A percentile compares a stretch with the other conserved stretches of the same genome.
Evolutionary conservation across 164 flowering plant species (phyloP).

Genomic region (Sextonia rubra): DNA sequence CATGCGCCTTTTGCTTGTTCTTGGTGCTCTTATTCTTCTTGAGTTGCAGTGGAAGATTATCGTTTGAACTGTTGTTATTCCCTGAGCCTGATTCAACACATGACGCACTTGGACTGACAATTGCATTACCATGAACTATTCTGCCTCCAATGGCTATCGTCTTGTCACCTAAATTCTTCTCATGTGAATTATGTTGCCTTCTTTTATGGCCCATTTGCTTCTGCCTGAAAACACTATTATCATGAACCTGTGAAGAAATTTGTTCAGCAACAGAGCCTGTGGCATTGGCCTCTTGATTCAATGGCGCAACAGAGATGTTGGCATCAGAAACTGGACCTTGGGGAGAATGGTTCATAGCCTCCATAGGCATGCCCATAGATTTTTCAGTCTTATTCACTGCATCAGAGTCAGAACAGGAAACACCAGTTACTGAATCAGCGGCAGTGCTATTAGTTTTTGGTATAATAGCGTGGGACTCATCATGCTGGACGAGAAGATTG

Average conservation of each 20-base stretch:
- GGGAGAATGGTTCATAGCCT: conserved; percentile 15
- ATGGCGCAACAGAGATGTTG: conserved; percentile 16
- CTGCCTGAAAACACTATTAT: conserved; percentile 33
- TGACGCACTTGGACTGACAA: conserved; percentile 15
- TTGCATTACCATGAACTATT: conserved; percentile 20
- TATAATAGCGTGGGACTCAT: conserved; percentile 19
- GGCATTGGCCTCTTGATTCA: conserved; percentile 19
- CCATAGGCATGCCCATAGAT: conserved; percentile 17
- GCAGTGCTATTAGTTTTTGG: conserved; percentile 8
- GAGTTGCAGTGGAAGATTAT: conserved; percentile 36
- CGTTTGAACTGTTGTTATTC: conserved; percentile 12
- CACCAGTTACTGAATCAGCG: conserved; percentile 11
- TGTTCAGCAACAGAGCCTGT: conserved; percentile 11
- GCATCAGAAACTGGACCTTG: conserved; percentile 18
- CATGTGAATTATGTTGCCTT: conserved; percentile 35
- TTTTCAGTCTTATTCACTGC: conserved; percentile 13
- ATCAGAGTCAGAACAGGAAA: conserved; percentile 15
- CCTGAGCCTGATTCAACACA: conserved; percentile 22
- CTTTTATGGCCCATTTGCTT: conserved; percentile 46
- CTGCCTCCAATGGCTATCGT: conserved; percentile 17
- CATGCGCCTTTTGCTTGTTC: conserved; percentile 62
- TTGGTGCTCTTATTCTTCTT: conserved; percentile 55
- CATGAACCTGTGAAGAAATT: conserved; percentile 26
- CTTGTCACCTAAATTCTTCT: conserved; percentile 32
- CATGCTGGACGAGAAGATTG: conserved; percentile 22